Evolutionary conservation across 176 grass and related monocot species (phyloP).

Genomic region (Cenchrus fungigraminus): DNA sequence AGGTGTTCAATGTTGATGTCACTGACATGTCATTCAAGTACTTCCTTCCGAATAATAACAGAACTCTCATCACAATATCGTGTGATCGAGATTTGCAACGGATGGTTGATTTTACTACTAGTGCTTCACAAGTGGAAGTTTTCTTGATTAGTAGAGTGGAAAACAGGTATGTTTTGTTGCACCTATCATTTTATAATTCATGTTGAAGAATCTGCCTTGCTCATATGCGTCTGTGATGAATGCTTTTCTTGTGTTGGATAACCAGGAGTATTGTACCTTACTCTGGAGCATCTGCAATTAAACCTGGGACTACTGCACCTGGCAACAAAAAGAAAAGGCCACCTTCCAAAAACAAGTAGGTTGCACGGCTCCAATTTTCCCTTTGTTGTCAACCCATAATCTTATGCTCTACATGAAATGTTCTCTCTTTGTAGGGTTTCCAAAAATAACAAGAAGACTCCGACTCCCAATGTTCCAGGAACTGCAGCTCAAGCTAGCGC

Average conservation of each 20-base stretch:
- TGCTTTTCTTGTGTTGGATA: constrained; percentile 40
- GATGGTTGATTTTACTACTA: constrained; percentile 92
- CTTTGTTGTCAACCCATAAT: constrained; percentile 32
- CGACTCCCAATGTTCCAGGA: constrained; percentile 33
- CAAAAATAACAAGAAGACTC: constrained; percentile 62
- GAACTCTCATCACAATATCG: constrained; percentile 87
- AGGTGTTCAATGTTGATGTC: constrained; percentile 80
- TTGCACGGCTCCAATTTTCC: constrained; percentile 3
- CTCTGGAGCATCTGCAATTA: constrained; percentile 65
- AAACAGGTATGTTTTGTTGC: constrained; percentile 55
- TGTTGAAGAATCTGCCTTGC: constrained; percentile 19
- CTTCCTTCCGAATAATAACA: constrained; percentile 87
- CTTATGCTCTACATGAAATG: not conserved
- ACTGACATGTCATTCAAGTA: constrained; percentile 82
- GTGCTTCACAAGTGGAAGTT: constrained; percentile 69
- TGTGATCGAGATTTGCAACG: constrained; percentile 88
- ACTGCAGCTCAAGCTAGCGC: constrained; percentile 40
- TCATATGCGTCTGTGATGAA: constrained; percentile 1
- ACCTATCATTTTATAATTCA: constrained; percentile 23
- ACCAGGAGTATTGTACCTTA: constrained; percentile 61
- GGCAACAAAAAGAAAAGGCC: constrained; percentile 62
- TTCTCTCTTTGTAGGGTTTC: constrained; percentile 61
- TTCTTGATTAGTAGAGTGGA: constrained; percentile 88
- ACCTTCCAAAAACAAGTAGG: constrained; percentile 57
- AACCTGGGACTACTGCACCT: constrained; percentile 48